Base-by-base conservation (phyloP, 176 grass and related monocot species). In the Cymbopogon citratus region DNA sequence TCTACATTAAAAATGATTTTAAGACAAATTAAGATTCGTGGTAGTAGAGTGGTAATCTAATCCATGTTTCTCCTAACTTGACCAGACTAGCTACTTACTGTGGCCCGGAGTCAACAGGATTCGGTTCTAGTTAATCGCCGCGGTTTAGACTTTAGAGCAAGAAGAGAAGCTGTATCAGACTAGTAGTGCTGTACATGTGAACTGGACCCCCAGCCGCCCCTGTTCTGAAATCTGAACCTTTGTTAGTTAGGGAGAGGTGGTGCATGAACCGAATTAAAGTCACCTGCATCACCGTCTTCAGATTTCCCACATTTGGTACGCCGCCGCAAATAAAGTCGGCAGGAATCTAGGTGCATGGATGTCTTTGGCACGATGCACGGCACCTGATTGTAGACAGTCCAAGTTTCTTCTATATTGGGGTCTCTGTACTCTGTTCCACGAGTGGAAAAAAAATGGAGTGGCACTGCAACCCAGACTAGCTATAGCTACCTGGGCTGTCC, bases 261-360 rank as follows among this genome's bases (percentile, higher is more conserved):
- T 78, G 74, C 34, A 57, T 35, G 80, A 18, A 40, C 31, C 16
- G 38, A 62, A 57, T 49, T 1, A 8, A 9, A 56, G 73, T 24
- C 12, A n/a, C 34, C n/a, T n/a, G 35, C 12, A 40, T 3, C 80
- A 46, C 63, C 33, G 14, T 45, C 19, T 46, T 16, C 60, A 62
- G 61, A 61, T 84, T 79, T 84, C 49, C 9, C 69, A 88, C 87
- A 36, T 84, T 71, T 64, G 14, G 54, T 31, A 46, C 29, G 46
- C 19, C 18, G 9, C 18, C 24, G 15, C 9, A 40, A 38, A 38
- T 40, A 40, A 7, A 23, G 18, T 75, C 23, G 31, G 45, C 9
- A 35, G 15, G 75, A 63, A 61, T 69, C 69, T 27, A 57, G 3
- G 11, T 45, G 15, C 18, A 16, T 4, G 3, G 0, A 9, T 2